Evolutionary conservation across 257 asterid species (phyloP), one percentile per base, ranked within the genome.

Genomic region (Nicotiana knightiana): DNA sequence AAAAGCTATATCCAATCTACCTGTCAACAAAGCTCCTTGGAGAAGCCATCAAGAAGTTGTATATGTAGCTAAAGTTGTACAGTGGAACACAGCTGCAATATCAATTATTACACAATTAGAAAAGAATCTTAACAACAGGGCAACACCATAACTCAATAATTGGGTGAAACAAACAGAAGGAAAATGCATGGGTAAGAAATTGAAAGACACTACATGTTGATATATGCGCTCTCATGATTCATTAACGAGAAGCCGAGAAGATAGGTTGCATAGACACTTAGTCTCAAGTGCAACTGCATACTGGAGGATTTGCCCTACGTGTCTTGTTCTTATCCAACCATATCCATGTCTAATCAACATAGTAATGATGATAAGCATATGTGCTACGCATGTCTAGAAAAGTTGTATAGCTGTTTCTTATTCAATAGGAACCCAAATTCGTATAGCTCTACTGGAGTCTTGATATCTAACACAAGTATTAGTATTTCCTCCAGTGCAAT

Each of bases 11-110:
- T 53, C 18, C 58, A 53, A 3, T 53, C 58, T 53, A 53, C 99
- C 99, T 96, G 97, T 96, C 99, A 77, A 96, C 99, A 81, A 93
- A 94, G 84, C 99, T 96, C 89, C 88, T 92, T 1, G 97, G 98
- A 86, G 98, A 94, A 85, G 83, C 89, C 93, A 93, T 88, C 62
- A 96, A 84, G 86, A 92, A 90, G 84, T 79, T 87, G 91, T 96
- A 96, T 76, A 90, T 85, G 87, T 88, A 92, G 91, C 97, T 93
- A 92, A 96, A 96, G 92, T 90, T 92, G 96, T 94, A 94, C 87
- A 96, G 87, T 53, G 99, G 98, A 73, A 87, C 97, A 85, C 99
- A 96, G 84, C 98, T 96, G 97, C 89, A 85, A 83, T 82, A 86
- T 82, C 67, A 79, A 85, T 86, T 84, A 59, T 81, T 46, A 83